A percentile compares a stretch with the other conserved stretches of the same genome.
Conservation (phyloP, 352 stramenopile species). For the Phytophthora pistaciae region DNA sequence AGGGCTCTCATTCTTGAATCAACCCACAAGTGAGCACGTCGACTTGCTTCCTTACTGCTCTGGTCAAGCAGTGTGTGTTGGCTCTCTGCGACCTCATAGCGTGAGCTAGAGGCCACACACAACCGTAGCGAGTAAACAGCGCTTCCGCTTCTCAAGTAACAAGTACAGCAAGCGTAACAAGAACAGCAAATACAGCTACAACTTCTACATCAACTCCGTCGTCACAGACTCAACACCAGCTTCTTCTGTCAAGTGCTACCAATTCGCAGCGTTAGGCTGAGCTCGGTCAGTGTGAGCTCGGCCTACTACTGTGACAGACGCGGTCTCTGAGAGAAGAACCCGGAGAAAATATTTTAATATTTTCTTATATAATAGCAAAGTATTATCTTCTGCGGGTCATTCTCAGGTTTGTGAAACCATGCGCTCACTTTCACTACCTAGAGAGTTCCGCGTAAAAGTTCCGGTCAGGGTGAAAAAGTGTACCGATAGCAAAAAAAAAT, state of each 20-base stretch:
- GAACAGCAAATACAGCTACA: neutral
- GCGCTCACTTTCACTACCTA: too few species aligned
- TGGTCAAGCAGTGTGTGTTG: conserved; percentile 17
- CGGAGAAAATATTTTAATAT: too few species aligned
- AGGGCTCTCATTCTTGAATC: conserved; percentile 19
- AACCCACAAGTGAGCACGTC: conserved; percentile 8
- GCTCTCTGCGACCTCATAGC: conserved; percentile 10
- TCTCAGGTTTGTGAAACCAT: too few species aligned
- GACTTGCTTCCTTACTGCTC: conserved; percentile 9
- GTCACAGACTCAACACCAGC: neutral
- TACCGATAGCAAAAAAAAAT: too few species aligned
- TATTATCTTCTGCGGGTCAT: too few species aligned
- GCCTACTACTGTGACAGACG: conserved; percentile 1
- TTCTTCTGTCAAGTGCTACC: conserved; percentile 7
- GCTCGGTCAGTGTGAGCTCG: conserved; percentile 1
- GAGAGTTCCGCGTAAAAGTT: too few species aligned
- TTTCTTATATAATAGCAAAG: too few species aligned
- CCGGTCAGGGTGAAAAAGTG: too few species aligned
- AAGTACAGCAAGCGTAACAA: neutral
- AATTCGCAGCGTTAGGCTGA: conserved; percentile 5
- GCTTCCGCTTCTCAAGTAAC: neutral
- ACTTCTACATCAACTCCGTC: neutral
- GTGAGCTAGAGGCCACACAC: conserved; percentile 5
- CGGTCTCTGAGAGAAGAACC: too few species aligned
- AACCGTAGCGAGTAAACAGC: neutral